Base-by-base conservation (phyloP, 2,329 filamentous ascomycete species). In the Cladophialophora carrionii region DNA sequence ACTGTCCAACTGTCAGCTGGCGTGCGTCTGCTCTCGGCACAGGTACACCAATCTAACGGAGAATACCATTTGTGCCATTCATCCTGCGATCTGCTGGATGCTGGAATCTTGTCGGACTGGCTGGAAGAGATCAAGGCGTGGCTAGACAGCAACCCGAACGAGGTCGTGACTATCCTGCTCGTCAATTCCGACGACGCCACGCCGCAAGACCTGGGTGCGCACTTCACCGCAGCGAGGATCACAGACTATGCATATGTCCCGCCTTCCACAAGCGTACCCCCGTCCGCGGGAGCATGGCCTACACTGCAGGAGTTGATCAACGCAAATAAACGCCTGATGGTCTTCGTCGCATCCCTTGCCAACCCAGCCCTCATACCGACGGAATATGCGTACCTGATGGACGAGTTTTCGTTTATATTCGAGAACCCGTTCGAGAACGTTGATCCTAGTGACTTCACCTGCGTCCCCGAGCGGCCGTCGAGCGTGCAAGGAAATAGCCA, bases 101-200 rank as follows among this genome's bases (percentile, higher is more conserved):
- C 87, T 0, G 90, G 90, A 0, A 79, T 83, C 1, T 78, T 93
- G 29, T 78, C 83, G 63, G 76, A 78, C 57, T 93, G 89, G 89
- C 80, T 93, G 31, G 72, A 74, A 2, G 78, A 82, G 20, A 85
- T 93, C 75, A 87, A 86, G 72, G 75, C 73, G 14, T 93, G 90
- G 90, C 83, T 93, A 79, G 85, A 88, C 73, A 74, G 74, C 17
- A 87, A 93, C 76, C 82, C 87, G 3, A 87, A 89, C 78, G 90
- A 93, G 64, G 90, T 93, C 20, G 86, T 93, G 24, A 93, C 90
- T 4, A 74, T 93, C 14, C 77, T 93, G 26, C 80, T 92, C 49
- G 89, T 91, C 71, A 92, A 92, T 79, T 85, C 85, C 3, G 87
- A 89, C 75, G 78, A 82, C 55, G 83, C 84, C 24, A 75, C 81